phyloP scores from a whole-genome alignment of 2,329 filamentous ascomycete genomes.

The Neofusicoccum laricinum region DNA sequence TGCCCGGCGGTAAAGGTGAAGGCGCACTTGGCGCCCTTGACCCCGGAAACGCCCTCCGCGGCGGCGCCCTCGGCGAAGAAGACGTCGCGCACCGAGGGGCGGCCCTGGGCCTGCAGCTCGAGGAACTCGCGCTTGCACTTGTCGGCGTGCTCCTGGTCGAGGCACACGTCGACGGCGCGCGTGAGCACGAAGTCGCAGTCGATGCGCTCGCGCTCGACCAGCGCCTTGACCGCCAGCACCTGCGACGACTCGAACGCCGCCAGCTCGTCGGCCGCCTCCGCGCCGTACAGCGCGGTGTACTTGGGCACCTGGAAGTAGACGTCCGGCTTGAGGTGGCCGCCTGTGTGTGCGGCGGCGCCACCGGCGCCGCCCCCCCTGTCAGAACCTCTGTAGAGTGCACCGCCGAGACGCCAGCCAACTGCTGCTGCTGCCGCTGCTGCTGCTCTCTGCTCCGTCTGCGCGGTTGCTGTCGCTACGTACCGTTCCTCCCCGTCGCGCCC shows the following conservation, averaged over 20 bases:
- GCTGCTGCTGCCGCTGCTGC: no score
- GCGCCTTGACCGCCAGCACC: constrained; percentile 19
- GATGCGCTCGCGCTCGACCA: constrained; percentile 22
- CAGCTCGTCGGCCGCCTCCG: constrained; percentile 18
- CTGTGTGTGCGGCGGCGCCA: no score
- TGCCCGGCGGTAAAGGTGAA: constrained; percentile 19
- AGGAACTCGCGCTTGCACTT: constrained; percentile 17
- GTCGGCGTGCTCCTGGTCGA: constrained; percentile 15
- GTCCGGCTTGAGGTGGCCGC: constrained; percentile 31
- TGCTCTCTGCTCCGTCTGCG: no score
- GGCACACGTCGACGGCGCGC: constrained; percentile 20
- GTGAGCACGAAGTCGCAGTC: constrained; percentile 28
- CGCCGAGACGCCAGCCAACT: no score
- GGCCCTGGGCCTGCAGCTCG: constrained; percentile 8
- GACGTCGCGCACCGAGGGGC: constrained; percentile 23
- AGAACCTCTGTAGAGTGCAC: no score
- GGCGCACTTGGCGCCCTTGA: constrained; percentile 23
- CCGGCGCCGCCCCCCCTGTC: no score
- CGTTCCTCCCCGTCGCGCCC: constrained; percentile 27
- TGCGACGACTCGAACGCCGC: constrained; percentile 20
- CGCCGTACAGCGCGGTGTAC: constrained; percentile 13
- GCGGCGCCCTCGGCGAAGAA: constrained; percentile 16
- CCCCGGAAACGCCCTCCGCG: constrained; percentile 22
- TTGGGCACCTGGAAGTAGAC: constrained; percentile 27
- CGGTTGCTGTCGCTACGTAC: no score